A percentile compares a stretch with the other conserved stretches of the same genome.
Evolutionary conservation across 768 basidiomycete genomes (phyloP).

Genomic region (Tricholomella constricta): DNA sequence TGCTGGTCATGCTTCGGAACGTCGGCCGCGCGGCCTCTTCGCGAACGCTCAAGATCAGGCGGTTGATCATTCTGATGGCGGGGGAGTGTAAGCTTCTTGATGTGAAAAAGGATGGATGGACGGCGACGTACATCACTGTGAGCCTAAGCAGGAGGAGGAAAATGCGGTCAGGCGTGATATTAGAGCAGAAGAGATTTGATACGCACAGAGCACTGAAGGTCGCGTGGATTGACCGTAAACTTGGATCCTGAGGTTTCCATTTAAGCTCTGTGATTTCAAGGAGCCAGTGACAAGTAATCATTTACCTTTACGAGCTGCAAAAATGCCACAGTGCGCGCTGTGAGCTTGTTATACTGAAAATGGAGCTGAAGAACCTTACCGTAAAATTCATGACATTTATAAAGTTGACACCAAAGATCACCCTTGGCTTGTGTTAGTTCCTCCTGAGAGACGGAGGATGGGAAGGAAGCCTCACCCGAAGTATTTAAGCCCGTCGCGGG

Average conservation of each 20-base stretch:
- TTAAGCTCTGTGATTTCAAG: neutral
- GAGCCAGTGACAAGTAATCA: neutral
- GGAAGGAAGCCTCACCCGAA: slow-evolving; percentile 8
- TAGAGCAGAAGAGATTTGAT: too few relatives aligned
- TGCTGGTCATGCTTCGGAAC: neutral
- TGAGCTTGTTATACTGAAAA: neutral
- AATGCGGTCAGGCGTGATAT: neutral
- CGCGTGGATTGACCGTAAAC: slow-evolving; percentile 8
- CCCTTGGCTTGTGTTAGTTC: neutral
- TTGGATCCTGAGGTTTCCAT: neutral
- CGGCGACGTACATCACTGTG: neutral
- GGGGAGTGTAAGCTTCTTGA: neutral
- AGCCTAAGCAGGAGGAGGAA: neutral
- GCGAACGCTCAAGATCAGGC: slow-evolving; percentile 14
- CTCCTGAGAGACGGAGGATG: neutral
- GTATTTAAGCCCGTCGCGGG: slow-evolving; percentile 16
- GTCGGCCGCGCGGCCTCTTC: slow-evolving; percentile 7
- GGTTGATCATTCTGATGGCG: slow-evolving; percentile 12
- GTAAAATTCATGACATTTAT: slow-evolving; percentile 16
- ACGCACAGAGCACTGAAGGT: slow-evolving; percentile 16
- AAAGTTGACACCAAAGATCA: slow-evolving; percentile 13
- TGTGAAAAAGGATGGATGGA: neutral
- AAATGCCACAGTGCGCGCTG: neutral
- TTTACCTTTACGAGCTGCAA: slow-evolving; percentile 12
- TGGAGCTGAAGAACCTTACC: neutral